phyloP scores from a whole-genome alignment of 176 grass and related monocot genomes.

The Pharus latifolius region DNA sequence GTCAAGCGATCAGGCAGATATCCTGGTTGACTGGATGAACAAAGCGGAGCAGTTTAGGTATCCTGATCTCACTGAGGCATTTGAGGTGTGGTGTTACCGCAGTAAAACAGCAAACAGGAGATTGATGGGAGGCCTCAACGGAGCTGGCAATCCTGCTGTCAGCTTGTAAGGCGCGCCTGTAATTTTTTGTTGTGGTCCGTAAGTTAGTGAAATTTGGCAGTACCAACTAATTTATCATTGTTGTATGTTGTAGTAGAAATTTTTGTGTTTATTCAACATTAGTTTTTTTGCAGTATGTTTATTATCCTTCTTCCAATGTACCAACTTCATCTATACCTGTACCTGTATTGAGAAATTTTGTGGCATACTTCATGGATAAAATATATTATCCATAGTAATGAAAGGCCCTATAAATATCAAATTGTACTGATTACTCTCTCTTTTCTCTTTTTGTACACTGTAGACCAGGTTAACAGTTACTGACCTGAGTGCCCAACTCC shows the following conservation, averaged over 20 bases:
- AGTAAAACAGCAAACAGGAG: constrained; percentile 80
- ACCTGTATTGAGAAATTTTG: background rate
- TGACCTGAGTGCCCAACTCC: background rate
- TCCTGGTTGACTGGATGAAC: constrained; percentile 76
- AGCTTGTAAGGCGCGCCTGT: constrained; percentile 29
- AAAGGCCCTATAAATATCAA: background rate
- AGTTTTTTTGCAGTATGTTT: constrained; percentile 18
- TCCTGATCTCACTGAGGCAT: constrained; percentile 92
- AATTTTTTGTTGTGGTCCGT: constrained; percentile 23
- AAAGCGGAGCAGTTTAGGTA: constrained; percentile 60
- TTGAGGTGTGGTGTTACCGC: constrained; percentile 93
- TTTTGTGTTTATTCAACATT: constrained; percentile 1
- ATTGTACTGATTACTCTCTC: background rate
- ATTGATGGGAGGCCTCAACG: constrained; percentile 32
- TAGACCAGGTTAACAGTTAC: background rate
- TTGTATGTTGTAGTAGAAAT: constrained; percentile 24
- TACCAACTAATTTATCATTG: constrained; percentile 28
- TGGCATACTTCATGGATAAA: background rate
- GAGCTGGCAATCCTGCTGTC: constrained; percentile 36
- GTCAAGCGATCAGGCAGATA: constrained; percentile 75
- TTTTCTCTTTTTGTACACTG: background rate
- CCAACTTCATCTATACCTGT: background rate
- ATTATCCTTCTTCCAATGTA: background rate
- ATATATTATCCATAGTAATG: background rate
- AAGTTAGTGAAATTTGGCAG: constrained; percentile 6